Evolutionary conservation across 2,329 filamentous ascomycete genomes (phyloP).

Genomic region (Penicillium sp.): DNA sequence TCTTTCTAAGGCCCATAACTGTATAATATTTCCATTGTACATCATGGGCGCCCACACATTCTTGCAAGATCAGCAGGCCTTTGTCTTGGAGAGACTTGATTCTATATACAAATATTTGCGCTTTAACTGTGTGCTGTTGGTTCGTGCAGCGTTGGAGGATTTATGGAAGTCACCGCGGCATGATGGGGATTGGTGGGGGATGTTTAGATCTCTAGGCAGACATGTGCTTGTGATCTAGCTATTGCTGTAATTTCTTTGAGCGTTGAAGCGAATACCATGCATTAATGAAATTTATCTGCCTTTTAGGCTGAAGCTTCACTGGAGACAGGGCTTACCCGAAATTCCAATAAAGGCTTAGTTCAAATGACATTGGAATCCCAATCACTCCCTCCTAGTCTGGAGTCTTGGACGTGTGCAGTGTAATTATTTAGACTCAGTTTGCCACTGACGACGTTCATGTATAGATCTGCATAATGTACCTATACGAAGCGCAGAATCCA

Average conservation of each 20-base stretch:
- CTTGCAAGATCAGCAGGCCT: neutral
- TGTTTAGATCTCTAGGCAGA: constrained; percentile 7
- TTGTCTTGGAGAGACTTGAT: constrained; percentile 5
- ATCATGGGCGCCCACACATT: constrained; percentile 12
- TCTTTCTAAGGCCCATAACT: constrained; percentile 10
- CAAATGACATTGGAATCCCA: too few species aligned
- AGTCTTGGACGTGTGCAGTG: too few species aligned
- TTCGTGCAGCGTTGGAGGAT: constrained; percentile 8
- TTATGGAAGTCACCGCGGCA: constrained; percentile 7
- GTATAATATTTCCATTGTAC: constrained; percentile 13
- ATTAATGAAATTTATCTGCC: too few species aligned
- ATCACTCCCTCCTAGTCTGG: too few species aligned
- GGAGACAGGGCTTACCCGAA: too few species aligned
- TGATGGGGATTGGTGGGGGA: constrained; percentile 8
- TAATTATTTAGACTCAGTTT: too few species aligned
- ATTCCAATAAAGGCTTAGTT: too few species aligned
- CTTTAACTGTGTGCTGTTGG: constrained; percentile 7
- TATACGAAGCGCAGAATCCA: too few species aligned
- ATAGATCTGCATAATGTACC: too few species aligned
- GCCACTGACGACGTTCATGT: too few species aligned
- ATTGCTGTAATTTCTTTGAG: neutral
- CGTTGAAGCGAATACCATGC: too few species aligned
- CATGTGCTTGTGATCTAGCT: constrained; percentile 10
- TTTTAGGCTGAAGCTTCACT: too few species aligned
- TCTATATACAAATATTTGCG: constrained; percentile 5